Evolutionary conservation across 2,329 filamentous ascomycete genomes (phyloP), one percentile per base, ranked within the genome.

Genomic region (Ophiocordyceps unilateralis): DNA sequence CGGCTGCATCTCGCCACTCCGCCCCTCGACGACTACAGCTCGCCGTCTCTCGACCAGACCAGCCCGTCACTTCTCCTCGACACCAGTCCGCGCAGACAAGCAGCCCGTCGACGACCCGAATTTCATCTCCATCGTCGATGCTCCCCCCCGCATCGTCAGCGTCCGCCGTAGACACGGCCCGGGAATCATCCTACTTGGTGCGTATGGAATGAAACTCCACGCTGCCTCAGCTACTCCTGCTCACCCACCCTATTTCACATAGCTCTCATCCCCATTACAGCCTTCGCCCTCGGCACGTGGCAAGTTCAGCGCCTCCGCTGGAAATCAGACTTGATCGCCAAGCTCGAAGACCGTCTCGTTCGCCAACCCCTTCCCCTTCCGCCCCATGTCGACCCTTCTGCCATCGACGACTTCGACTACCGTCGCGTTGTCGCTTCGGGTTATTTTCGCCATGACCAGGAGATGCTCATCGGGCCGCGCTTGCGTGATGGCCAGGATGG

Each of bases 381-480:
- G 4, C 80, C 86, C 2, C 73, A 76, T 43, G 71, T 98, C 48
- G 87, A 96, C 58, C 81, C 85, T 0, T 65, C 69, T n/a, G 86
- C 81, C 10, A 72, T 95, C 51, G 67, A 77, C 50, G 86, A 93
- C 32, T 98, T 98, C 59, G 89, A 98, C 60, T 95, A 89, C 65
- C 75, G 91, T 47, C 75, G 85, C 44, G 83, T 98, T 41, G 73
- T 76, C 48, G 81, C 86, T 11, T 75, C 68, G 0, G 91, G 91
- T 10, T 67, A 62, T 44, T 78, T 86, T 51, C 68, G 83, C 34
- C 91, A 98, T 62, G 88, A 95, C 58, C 77, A 83, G 58, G 91
- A 98, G 67, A 98, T 98, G 88, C 70, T 98, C 42, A 78, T 98
- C 46, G 91, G 91, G 1, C 91, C 91, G 45, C 77, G 91, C 40